These are phyloP conservation scores for Fomitopsis serialis DNA, from an alignment of 768 basidiomycete genomes.

Conservation along the genomic window DNA sequence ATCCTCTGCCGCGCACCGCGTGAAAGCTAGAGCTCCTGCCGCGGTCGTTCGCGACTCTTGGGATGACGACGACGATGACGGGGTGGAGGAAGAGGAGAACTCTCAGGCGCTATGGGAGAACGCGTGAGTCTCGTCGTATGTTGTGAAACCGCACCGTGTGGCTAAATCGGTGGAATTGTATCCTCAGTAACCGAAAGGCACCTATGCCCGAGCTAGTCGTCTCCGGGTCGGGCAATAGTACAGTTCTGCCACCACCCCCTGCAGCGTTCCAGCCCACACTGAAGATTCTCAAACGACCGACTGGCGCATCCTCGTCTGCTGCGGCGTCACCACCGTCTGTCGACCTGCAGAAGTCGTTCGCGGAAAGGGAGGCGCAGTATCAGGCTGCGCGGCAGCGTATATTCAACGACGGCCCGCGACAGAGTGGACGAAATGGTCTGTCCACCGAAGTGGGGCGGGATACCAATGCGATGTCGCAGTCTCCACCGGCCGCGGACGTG, in stretches of 20 bases:
- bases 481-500: background rate
- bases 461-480: background rate
- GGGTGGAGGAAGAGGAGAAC: constrained; percentile 36
- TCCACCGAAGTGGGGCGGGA: background rate
- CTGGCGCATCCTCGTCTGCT: constrained; percentile 21
- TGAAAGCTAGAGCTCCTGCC: background rate
- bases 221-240: constrained; percentile 27
- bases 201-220: constrained; percentile 68
- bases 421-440: background rate
- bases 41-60: constrained; percentile 45
- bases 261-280: constrained; percentile 57
- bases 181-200: constrained; percentile 46
- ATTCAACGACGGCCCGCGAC: constrained; percentile 33
- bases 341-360: constrained; percentile 34
- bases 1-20: background rate
- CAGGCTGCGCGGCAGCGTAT: constrained; percentile 71
- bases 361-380: constrained; percentile 70
- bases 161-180: background rate
- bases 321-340: constrained; percentile 13
- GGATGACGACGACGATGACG: constrained; percentile 53
- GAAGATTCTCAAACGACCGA: constrained; percentile 70
- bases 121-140: constrained; percentile 45
- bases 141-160: constrained; percentile 8
- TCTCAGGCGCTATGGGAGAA: constrained; percentile 61
- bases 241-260: constrained; percentile 40